Evolutionary conservation across 2,329 filamentous ascomycete genomes (phyloP).

Genomic region (Fusarium sp.): DNA sequence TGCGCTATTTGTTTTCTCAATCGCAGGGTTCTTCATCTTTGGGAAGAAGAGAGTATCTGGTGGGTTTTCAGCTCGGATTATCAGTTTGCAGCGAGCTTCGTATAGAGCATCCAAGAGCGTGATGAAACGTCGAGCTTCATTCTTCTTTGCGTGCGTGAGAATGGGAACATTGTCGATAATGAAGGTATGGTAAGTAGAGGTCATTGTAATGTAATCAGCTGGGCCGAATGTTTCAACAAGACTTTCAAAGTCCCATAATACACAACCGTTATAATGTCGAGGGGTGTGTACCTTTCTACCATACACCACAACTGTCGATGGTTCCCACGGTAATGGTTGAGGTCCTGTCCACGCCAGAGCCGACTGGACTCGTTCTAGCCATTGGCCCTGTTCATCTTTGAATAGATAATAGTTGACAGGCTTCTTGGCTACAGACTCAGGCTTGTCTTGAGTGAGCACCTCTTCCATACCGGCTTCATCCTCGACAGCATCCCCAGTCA

Average conservation of each 20-base stretch:
- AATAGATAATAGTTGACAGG: slow-evolving; percentile 50
- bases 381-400: slow-evolving; percentile 47
- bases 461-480: neutral
- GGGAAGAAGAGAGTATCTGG: slow-evolving; percentile 86
- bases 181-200: slow-evolving; percentile 82
- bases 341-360: slow-evolving; percentile 40
- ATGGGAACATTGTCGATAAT: slow-evolving; percentile 78
- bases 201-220: slow-evolving; percentile 85
- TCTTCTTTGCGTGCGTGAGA: slow-evolving; percentile 76
- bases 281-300: slow-evolving; percentile 72
- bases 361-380: slow-evolving; percentile 40
- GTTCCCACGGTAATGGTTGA: slow-evolving; percentile 54
- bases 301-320: slow-evolving; percentile 65
- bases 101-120: slow-evolving; percentile 84
- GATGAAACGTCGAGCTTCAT: slow-evolving; percentile 84
- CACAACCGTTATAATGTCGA: slow-evolving; percentile 66
- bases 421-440: slow-evolving; percentile 34
- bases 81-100: slow-evolving; percentile 81
- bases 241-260: slow-evolving; percentile 75
- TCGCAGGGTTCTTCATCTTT: slow-evolving; percentile 55
- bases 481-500: neutral
- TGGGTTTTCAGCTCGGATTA: slow-evolving; percentile 73
- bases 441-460: slow-evolving; percentile 19
- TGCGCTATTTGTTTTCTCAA: slow-evolving; percentile 6
- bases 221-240: slow-evolving; percentile 78